Conservation (phyloP, 345 rosid genomes). For the Excoecaria cochinchinensis region DNA sequence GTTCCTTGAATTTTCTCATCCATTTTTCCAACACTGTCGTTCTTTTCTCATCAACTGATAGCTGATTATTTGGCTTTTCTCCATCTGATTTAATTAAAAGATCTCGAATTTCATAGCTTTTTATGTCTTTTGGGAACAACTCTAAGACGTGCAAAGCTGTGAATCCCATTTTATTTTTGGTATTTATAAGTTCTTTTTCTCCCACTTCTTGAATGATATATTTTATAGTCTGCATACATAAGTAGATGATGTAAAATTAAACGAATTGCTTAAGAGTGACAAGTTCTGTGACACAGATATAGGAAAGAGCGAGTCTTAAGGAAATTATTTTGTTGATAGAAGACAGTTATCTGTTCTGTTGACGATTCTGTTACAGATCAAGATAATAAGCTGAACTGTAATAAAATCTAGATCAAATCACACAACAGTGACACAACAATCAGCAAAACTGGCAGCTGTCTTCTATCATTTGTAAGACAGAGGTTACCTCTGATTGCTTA, state of each 20-base stretch:
- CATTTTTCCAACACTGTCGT: background rate
- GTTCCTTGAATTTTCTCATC: background rate
- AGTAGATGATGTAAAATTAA: too few relatives aligned
- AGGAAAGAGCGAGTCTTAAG: background rate
- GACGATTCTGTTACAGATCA: too few relatives aligned
- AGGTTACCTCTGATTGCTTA: background rate
- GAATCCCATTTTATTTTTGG: background rate
- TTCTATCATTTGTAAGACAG: too few relatives aligned
- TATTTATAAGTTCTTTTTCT: background rate
- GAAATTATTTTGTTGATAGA: too few relatives aligned
- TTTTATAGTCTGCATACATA: background rate
- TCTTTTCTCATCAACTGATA: background rate
- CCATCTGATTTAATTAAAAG: background rate
- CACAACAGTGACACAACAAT: too few relatives aligned
- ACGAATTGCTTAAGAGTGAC: too few relatives aligned
- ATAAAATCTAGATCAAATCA: too few relatives aligned
- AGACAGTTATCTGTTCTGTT: too few relatives aligned
- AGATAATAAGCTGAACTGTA: too few relatives aligned
- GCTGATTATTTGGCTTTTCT: background rate
- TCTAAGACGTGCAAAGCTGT: background rate
- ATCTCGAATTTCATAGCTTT: background rate
- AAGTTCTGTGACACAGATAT: too few relatives aligned
- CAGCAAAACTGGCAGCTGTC: too few relatives aligned
- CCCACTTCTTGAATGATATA: background rate
- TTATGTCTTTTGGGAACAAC: background rate